phyloP scores from a whole-genome alignment of 305 asterid species.

The Fraxinus xanthoxyloides region DNA sequence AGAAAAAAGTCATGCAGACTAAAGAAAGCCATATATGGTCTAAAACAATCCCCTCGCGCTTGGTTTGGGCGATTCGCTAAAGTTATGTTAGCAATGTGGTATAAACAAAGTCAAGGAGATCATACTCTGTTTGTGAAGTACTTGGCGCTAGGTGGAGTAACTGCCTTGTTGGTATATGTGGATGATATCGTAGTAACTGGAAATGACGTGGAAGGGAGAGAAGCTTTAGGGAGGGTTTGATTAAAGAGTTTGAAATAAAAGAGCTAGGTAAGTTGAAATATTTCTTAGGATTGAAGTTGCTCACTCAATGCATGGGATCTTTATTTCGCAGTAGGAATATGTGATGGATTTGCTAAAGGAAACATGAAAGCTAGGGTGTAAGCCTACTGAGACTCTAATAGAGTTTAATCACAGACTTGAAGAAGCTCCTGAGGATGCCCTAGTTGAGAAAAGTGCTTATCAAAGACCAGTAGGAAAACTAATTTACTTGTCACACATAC shows the following conservation, averaged over 20 bases:
- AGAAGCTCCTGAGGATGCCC: neutral
- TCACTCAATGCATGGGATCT: too few species aligned
- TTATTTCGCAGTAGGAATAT: neutral
- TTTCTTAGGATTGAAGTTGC: too few species aligned
- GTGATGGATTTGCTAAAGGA: neutral
- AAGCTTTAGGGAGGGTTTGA: neutral
- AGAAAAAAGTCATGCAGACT: neutral
- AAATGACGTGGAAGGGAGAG: neutral
- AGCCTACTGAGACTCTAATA: neutral
- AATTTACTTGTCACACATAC: too few species aligned
- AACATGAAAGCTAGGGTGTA: too few species aligned
- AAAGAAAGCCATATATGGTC: neutral
- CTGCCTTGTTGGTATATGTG: neutral
- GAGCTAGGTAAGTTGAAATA: too few species aligned
- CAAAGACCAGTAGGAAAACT: too few species aligned
- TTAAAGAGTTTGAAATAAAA: too few species aligned
- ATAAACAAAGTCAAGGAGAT: too few species aligned
- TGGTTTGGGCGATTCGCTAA: neutral
- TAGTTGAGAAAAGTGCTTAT: too few species aligned
- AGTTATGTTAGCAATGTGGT: neutral
- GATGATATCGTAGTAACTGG: neutral
- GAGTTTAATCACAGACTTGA: neutral
- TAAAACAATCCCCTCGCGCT: too few species aligned
- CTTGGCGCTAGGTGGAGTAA: neutral
- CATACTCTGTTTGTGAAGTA: neutral